Evolutionary conservation across 1,139 yeast genomes (phyloP), one percentile per base, ranked within the genome.

Genomic region (Candida sp.): DNA sequence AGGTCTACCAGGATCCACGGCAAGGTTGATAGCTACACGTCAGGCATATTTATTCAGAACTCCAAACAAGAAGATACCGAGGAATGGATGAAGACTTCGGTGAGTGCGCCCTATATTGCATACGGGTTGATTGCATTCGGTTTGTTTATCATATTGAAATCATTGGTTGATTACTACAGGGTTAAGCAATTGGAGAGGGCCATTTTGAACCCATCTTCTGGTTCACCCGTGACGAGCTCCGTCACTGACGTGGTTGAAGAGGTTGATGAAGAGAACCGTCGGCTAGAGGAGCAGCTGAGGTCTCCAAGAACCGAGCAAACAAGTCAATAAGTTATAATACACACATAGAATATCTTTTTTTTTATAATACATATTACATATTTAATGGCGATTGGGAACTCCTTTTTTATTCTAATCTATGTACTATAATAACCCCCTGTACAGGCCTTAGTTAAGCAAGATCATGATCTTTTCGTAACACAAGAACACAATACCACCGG

Each of bases 401-500:
- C 27, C 17, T 40, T 26, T 8, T 28, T 7, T 28, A n/a, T 5
- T 25, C 26, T 7, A 12, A 4, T 7, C 12, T 28, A 11, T 35
- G 26, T 4, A 17, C 39, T 5, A 9, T 33, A 6, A 12, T 23
- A 30, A 11, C 25, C n/a, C 11, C 11, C 25, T 41, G 33, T 38
- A 31, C 25, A 45, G 57, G 63, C 28, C 58, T 61, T 51, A 49
- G 28, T 50, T 46, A 65, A 90, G 66, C 12, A 89, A 57, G 28
- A 80, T 83, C 70, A 93, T 76, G 76, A 93, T 88, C 72, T 91
- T 90, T 67, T 93, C 98, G 68, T 93, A 93, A 52, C 93, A 89
- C 33, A 98, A 93, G 70, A 93, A 93, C 12, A 93, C 98, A 58
- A 93, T 93, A 59, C 98, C 98, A 52, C 98, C 98, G 72, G 96